A percentile compares a stretch with the other conserved stretches of the same genome.
These are phyloP conservation scores for Pulchroboletus neoregius DNA, from an alignment of 1,284 basidiomycete species.

Conservation along the genomic window DNA sequence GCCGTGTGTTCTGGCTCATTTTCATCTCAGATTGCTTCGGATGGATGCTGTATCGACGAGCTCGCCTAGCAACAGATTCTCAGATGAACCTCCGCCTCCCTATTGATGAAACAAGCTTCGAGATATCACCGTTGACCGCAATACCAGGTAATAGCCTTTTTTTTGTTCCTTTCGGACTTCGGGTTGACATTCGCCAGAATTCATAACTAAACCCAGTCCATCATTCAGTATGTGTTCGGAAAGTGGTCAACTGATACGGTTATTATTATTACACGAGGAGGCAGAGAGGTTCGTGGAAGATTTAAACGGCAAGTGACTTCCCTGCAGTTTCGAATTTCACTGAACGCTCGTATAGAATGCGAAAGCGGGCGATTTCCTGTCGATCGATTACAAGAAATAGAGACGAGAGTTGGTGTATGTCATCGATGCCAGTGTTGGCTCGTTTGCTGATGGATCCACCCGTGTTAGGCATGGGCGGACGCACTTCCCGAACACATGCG, in stretches of 20 bases:
- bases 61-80: constrained; percentile 44
- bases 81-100: constrained; percentile 66
- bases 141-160: constrained; percentile 48
- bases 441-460: constrained; percentile 4
- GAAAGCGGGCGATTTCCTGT: constrained; percentile 24
- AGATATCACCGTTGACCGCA: constrained; percentile 57
- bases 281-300: constrained; percentile 48
- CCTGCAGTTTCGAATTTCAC: neutral
- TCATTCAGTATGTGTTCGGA: constrained; percentile 45
- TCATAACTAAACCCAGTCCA: constrained; percentile 57
- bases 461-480: constrained; percentile 55
- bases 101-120: constrained; percentile 73
- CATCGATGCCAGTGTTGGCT: neutral
- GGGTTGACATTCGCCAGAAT: constrained; percentile 44
- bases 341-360: constrained; percentile 18
- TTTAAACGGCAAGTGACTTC: constrained; percentile 24
- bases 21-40: constrained; percentile 52
- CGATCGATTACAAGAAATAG: constrained; percentile 26
- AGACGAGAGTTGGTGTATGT: constrained; percentile 27
- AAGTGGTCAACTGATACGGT: constrained; percentile 66
- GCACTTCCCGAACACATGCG: constrained; percentile 63
- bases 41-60: constrained; percentile 49
- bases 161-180: constrained; percentile 1
- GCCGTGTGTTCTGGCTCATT: constrained; percentile 76
- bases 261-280: constrained; percentile 57